Evolutionary conservation across 179 eudicot genomes (phyloP).

Genomic region (Beta corolliflora): DNA sequence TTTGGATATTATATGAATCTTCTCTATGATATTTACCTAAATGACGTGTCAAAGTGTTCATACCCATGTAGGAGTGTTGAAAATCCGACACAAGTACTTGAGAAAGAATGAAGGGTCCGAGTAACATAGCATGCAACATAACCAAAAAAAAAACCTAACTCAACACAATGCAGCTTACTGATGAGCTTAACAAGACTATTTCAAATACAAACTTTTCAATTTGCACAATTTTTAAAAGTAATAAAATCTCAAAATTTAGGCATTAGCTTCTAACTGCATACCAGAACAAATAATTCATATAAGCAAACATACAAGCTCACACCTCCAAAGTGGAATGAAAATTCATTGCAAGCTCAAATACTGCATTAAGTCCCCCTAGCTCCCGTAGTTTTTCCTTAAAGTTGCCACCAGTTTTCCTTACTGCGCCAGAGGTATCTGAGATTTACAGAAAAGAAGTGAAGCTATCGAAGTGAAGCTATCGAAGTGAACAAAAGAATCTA

Average conservation of each 20-base stretch:
- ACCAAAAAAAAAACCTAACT: background rate
- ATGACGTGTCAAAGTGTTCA: too few species aligned
- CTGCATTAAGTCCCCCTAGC: conserved; percentile 88
- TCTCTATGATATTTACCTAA: too few species aligned
- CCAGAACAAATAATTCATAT: conserved; percentile 22
- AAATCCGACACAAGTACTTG: too few species aligned
- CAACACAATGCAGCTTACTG: conserved; percentile 2
- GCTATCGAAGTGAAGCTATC: background rate
- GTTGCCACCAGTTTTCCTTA: conserved; percentile 61
- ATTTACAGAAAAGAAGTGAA: conserved; percentile 6
- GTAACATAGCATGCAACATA: background rate
- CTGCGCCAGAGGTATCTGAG: conserved; percentile 62
- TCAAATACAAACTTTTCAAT: background rate
- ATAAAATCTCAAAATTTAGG: background rate
- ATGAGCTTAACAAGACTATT: background rate
- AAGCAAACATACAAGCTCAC: conserved; percentile 61
- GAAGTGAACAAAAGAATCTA: background rate
- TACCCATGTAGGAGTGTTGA: too few species aligned
- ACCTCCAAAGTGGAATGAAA: conserved; percentile 85
- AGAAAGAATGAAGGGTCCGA: too few species aligned
- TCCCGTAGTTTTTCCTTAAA: conserved; percentile 89
- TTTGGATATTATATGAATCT: too few species aligned
- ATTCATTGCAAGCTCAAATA: conserved; percentile 72
- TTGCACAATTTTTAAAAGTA: background rate
- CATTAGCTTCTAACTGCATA: conserved; percentile 14